Conservation (phyloP, 768 basidiomycete genomes). For the Lactarius psammicola region DNA sequence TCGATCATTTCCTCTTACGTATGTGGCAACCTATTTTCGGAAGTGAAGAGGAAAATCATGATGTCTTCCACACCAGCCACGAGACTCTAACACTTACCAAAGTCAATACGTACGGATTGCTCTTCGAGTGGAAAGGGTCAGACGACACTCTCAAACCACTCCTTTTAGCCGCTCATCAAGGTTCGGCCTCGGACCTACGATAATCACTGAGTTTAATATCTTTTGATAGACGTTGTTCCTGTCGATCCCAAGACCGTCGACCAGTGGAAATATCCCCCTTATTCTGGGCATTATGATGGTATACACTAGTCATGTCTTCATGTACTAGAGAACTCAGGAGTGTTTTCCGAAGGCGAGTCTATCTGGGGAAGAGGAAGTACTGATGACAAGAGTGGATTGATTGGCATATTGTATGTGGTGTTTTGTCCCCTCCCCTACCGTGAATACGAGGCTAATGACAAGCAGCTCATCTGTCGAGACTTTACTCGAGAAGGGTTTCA, state of each 20-base stretch:
- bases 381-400: constrained; percentile 39
- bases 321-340: background rate
- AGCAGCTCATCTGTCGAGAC: constrained; percentile 40
- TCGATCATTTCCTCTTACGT: constrained; percentile 61
- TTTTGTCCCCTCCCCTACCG: background rate
- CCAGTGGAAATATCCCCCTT: constrained; percentile 51
- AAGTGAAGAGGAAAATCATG: background rate
- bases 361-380: constrained; percentile 40
- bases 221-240: constrained; percentile 47
- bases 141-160: constrained; percentile 52
- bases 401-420: constrained; percentile 35
- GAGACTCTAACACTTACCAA: constrained; percentile 48
- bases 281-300: constrained; percentile 57
- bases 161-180: constrained; percentile 54
- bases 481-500: constrained; percentile 40
- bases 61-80: constrained; percentile 39
- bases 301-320: constrained; percentile 30
- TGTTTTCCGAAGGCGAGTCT: constrained; percentile 28
- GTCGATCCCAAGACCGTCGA: constrained; percentile 45
- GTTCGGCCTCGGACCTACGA: constrained; percentile 29
- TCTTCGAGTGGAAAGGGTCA: constrained; percentile 58
- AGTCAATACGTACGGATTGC: constrained; percentile 60
- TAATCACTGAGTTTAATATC: background rate
- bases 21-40: constrained; percentile 25
- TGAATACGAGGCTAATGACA: background rate